Evolutionary conservation across 2,329 filamentous ascomycete species (phyloP).

Genomic region (Geosmithia putterillii): DNA sequence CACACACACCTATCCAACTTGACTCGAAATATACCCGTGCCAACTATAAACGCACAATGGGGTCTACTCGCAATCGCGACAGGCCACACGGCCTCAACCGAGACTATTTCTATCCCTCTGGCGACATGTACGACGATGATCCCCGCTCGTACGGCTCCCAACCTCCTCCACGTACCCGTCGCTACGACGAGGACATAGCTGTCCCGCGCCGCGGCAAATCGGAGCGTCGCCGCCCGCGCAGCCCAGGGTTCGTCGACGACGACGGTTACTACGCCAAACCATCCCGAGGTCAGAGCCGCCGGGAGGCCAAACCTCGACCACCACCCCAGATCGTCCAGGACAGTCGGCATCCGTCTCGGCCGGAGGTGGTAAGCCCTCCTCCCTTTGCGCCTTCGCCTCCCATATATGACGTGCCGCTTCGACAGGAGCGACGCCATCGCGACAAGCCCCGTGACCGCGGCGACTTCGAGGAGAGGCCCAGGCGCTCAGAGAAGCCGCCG

Average conservation of each 20-base stretch:
- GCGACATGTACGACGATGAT: neutral
- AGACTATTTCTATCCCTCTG: slow-evolving; percentile 1
- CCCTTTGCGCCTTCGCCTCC: slow-evolving; percentile 1
- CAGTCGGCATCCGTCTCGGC: neutral
- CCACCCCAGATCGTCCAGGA: neutral
- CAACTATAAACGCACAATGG: neutral
- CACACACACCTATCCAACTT: neutral
- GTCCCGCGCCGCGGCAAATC: slow-evolving; percentile 11
- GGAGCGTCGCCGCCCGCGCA: slow-evolving; percentile 8
- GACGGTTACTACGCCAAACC: slow-evolving; percentile 3
- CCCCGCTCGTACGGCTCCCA: neutral
- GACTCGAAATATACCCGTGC: neutral
- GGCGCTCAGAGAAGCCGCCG: neutral
- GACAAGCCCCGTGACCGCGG: neutral
- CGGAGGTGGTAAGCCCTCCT: neutral
- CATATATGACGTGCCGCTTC: neutral
- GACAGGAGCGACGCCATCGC: neutral
- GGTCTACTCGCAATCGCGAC: slow-evolving; percentile 1
- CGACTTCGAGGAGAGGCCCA: neutral
- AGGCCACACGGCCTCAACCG: neutral
- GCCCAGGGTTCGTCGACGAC: slow-evolving; percentile 5
- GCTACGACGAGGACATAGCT: slow-evolving; percentile 1
- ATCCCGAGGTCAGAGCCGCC: slow-evolving; percentile 4
- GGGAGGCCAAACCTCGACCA: neutral
- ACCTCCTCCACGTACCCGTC: slow-evolving; percentile 1